Percentiles rank a stretch among this genome's conserved stretches.
These are phyloP conservation scores for Hymenoscyphus scutula DNA, from an alignment of 2,329 filamentous ascomycete genomes.

Conservation along the genomic window DNA sequence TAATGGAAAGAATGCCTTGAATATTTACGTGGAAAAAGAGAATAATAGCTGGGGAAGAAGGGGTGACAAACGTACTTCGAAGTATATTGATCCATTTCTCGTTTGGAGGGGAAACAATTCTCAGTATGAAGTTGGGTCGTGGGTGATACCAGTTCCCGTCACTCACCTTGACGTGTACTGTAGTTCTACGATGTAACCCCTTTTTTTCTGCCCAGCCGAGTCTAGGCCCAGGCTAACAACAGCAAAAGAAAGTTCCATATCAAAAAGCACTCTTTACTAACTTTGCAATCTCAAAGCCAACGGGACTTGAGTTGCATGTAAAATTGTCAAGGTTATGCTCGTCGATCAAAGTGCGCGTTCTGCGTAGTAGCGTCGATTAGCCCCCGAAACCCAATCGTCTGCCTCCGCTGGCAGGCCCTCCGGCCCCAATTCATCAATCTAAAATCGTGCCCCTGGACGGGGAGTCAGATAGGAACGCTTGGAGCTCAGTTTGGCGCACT, in stretches of 20 bases:
- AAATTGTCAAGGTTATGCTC: constrained; percentile 1
- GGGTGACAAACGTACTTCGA: too few relatives aligned
- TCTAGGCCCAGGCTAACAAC: background rate
- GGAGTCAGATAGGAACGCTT: background rate
- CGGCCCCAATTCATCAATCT: background rate
- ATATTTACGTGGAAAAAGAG: background rate
- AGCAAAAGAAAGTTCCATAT: background rate
- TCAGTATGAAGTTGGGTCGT: background rate
- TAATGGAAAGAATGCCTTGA: background rate
- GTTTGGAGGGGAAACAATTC: background rate
- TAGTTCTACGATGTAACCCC: background rate
- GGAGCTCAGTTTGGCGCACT: background rate
- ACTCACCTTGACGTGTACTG: background rate
- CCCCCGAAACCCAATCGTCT: background rate
- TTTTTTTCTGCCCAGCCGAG: background rate
- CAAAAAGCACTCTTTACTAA: background rate
- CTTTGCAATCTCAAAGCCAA: background rate
- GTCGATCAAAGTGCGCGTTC: background rate
- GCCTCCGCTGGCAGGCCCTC: background rate
- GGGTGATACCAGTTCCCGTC: background rate
- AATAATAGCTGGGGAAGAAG: background rate
- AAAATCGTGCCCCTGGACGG: background rate
- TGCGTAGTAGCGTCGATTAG: background rate
- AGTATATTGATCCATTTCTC: background rate
- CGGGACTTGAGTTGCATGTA: background rate